Evolutionary conservation across 148 eudicot genomes (phyloP), one percentile per base, ranked within the genome.

Genomic region (Amaranthus cruentus): DNA sequence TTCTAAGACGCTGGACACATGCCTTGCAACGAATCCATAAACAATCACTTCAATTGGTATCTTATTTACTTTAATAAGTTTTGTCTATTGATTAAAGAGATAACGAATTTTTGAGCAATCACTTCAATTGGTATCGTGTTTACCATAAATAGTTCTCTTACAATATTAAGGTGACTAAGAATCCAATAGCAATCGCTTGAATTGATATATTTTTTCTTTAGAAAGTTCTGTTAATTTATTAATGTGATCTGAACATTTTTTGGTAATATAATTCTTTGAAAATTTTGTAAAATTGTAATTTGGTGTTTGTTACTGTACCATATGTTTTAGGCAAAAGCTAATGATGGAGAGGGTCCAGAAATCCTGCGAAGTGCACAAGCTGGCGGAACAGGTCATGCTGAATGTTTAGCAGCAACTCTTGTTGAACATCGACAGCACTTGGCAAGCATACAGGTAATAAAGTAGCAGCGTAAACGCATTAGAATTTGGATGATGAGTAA

Each of bases 1-100:
- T 91, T 55, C 87, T 95, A 76, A 81, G 98, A 76, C 93, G 98
- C 61, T 95, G 98, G 98, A 95, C 98, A 3, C 98, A 95, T 91
- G 96, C 97, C 62, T 81, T 95, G 59, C 98, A 95, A 72, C 85
- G 98, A 73, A 91, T 95, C 75, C 97, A 95, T 83, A 95, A 91
- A 72, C 97, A 95, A 78, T 92, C 98, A n/a, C 86, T 95, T 72
- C 96, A 88, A 70, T 77, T 95, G 90, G 98, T 95, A 88, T 55
- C 72, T 52, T 78, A 28, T 10, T 53, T 72, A 43, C 47, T 12
- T 43, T 38, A 15, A 15, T 47, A 53, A 18, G 52, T 50, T 68
- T n/a, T 49, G 15, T 63, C 18, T 43, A 28, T 62, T 46, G 18
- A 51, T 52, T 12, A 6, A 12, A 64, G 9, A 46, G 46, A 47